Conservation (phyloP, 2,329 filamentous ascomycete genomes). For the Aureobasidium subglaciale region DNA sequence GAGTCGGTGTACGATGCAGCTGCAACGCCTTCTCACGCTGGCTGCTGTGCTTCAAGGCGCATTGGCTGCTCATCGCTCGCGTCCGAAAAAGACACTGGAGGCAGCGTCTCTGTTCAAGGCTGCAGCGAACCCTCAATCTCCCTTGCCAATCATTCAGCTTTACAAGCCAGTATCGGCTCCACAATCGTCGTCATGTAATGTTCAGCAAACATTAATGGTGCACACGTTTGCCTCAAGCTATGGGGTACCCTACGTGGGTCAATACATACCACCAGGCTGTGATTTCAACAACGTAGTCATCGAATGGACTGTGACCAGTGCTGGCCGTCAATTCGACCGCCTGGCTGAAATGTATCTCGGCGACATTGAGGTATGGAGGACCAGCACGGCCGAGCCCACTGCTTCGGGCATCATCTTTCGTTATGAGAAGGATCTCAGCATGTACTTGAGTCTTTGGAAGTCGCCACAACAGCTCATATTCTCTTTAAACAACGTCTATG, state of each 20-base stretch:
- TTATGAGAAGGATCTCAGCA: slow-evolving; percentile 72
- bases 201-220: slow-evolving; percentile 57
- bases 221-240: slow-evolving; percentile 68
- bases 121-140: slow-evolving; percentile 20
- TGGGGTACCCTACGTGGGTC: slow-evolving; percentile 65
- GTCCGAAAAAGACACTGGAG: slow-evolving; percentile 1
- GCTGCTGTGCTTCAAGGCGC: neutral
- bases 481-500: slow-evolving; percentile 67
- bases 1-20: neutral
- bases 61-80: neutral
- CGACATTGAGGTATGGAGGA: slow-evolving; percentile 74
- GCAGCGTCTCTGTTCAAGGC: neutral
- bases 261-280: slow-evolving; percentile 60
- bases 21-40: neutral
- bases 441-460: slow-evolving; percentile 62
- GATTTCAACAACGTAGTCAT: slow-evolving; percentile 67
- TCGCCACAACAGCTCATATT: slow-evolving; percentile 68
- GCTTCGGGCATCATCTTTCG: slow-evolving; percentile 64
- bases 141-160: slow-evolving; percentile 62
- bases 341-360: slow-evolving; percentile 68
- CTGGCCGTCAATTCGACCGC: slow-evolving; percentile 69
- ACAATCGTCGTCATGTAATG: slow-evolving; percentile 22
- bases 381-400: slow-evolving; percentile 74
- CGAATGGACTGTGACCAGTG: slow-evolving; percentile 66
- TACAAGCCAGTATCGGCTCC: slow-evolving; percentile 51